These are phyloP conservation scores for Boletus rubropictus DNA, from an alignment of 768 basidiomycete species.

Conservation along the genomic window DNA sequence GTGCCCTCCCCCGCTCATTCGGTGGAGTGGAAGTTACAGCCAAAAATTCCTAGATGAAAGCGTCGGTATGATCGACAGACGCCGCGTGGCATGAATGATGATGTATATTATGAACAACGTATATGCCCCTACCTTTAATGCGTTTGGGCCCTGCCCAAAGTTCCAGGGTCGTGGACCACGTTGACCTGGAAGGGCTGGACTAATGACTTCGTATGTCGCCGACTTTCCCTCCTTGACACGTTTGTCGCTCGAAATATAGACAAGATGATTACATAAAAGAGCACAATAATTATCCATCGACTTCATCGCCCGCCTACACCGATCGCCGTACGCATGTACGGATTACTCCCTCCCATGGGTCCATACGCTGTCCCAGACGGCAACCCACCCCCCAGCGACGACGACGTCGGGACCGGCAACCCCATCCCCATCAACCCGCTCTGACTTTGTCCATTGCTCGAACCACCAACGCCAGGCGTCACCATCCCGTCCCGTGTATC, in stretches of 20 bases:
- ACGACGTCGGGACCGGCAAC: constrained; percentile 33
- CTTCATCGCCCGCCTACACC: constrained; percentile 44
- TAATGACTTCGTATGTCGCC: too few species aligned
- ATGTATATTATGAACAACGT: too few species aligned
- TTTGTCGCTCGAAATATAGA: constrained; percentile 20
- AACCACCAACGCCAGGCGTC: constrained; percentile 35
- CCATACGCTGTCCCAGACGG: constrained; percentile 53
- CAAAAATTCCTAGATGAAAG: too few species aligned
- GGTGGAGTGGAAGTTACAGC: too few species aligned
- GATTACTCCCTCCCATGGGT: constrained; percentile 53
- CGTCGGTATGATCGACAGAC: too few species aligned
- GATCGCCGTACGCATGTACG: constrained; percentile 60
- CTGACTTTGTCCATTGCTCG: constrained; percentile 26
- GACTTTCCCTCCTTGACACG: not conserved
- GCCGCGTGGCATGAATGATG: too few species aligned
- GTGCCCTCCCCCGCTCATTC: too few species aligned
- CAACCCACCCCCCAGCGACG: constrained; percentile 35
- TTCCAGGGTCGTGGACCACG: too few species aligned
- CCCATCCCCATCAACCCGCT: constrained; percentile 48
- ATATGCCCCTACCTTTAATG: too few species aligned
- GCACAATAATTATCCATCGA: constrained; percentile 11
- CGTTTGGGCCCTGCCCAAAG: too few species aligned
- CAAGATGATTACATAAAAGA: constrained; percentile 31
- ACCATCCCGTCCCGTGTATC: constrained; percentile 29
- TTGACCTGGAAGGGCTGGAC: too few species aligned